Base-by-base conservation (phyloP, 768 basidiomycete genomes). In the Agaricus blazei region DNA sequence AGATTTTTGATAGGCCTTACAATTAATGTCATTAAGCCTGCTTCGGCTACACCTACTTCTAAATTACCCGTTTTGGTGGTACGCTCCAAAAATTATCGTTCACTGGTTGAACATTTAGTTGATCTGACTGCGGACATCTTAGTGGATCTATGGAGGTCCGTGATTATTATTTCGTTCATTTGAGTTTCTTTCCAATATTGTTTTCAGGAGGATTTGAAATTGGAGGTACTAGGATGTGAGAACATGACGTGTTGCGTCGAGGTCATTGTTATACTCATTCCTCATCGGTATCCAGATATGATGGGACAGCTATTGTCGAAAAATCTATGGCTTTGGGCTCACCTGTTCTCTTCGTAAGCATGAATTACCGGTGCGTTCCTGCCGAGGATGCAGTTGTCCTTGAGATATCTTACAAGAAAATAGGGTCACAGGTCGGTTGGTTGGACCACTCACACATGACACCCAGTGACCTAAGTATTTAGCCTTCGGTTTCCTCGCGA, bases 1-100 rank as follows among this genome's bases (percentile, higher is more conserved):
- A 9, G 40, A 26, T 1, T 11, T 15, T n/a, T 51, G 9, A 19
- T 34, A 77, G 80, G 81, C 66, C 66, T 84, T 15, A 80, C 74
- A 2, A 56, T 84, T 37, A 82, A 84, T 54, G 74, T 84, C 15
- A 59, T 80, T 38, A 73, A 70, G 47, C 81, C 83, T 4, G 63
- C 64, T 1, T 63, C 56, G 40, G 70, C 75, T 1, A 74, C 70
- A 0, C 49, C 74, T 1, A 61, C 59, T 0, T 74, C 74, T 4
- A 76, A 76, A 48, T 66, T 83, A 2, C 83, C 83, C 1, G 79
- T 85, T 6, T 67, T 79, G 26, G 78, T 75, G 28, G 82, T 82
- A 64, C 41, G 79, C 70, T 28, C 40, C 38, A 19, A 15, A 19
- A 19, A 19, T 19, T 19, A 19, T 19, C 23, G 45, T 26, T 23